These are phyloP conservation scores for Leonotis leonurus DNA, from an alignment of 257 asterid species.

Conservation along the genomic window DNA sequence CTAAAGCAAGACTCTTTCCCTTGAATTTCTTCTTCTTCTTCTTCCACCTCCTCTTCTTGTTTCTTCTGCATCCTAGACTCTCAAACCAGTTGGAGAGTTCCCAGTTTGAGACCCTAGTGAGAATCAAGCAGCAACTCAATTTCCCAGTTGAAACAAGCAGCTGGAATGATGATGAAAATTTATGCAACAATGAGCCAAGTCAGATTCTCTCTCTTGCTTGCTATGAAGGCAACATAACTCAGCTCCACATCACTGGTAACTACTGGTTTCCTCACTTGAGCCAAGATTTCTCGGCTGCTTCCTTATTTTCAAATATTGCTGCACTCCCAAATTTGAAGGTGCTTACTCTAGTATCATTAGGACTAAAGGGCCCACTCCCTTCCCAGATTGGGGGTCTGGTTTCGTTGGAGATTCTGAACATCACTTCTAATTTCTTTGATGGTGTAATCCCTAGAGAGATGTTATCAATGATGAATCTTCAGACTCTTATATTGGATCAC, in stretches of 20 bases:
- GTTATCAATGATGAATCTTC: conserved; percentile 43
- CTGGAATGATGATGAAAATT: conserved; percentile 53
- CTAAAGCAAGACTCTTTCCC: conserved; percentile 1
- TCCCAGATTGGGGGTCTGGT: conserved; percentile 37
- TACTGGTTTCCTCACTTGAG: conserved; percentile 31
- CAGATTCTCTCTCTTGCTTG: conserved; percentile 55
- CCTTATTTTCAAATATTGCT: conserved; percentile 48
- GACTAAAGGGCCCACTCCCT: conserved; percentile 67
- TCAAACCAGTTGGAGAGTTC: conserved; percentile 51
- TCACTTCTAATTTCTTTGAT: conserved; percentile 52
- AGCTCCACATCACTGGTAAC: conserved; percentile 60
- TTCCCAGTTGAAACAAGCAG: conserved; percentile 41
- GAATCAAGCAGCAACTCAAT: conserved; percentile 54
- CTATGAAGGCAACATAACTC: conserved; percentile 71
- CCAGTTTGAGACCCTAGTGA: conserved; percentile 43
- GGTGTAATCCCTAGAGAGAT: conserved; percentile 60
- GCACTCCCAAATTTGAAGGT: conserved; percentile 59
- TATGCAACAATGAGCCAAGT: conserved; percentile 50
- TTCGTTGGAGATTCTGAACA: conserved; percentile 62
- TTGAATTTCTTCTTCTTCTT: conserved; percentile 10
- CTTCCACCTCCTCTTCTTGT: conserved; percentile 23
- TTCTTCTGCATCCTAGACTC: conserved; percentile 24
- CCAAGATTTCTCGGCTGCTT: conserved; percentile 36
- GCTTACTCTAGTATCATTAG: conserved; percentile 61
- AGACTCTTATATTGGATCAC: conserved; percentile 60